These are phyloP conservation scores for Alternaria sp. DNA, from an alignment of 2,329 filamentous ascomycete genomes.

Conservation along the genomic window DNA sequence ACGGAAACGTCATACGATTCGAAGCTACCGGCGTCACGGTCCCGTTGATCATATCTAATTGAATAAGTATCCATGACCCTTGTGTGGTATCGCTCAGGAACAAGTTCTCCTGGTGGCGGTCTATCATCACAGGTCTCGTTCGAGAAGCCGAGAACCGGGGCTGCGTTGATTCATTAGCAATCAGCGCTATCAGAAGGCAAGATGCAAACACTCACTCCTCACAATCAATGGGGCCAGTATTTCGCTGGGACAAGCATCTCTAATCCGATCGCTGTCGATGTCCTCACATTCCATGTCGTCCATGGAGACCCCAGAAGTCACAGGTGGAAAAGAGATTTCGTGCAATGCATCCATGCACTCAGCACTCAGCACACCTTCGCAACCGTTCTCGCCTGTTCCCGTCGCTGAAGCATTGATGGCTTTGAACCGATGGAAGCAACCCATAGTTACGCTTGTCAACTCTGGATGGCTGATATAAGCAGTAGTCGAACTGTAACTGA, in stretches of 20 bases:
- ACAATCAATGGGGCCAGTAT: neutral
- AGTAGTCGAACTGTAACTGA: neutral
- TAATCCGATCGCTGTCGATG: neutral
- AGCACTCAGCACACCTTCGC: neutral
- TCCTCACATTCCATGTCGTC: neutral
- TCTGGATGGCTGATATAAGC: neutral
- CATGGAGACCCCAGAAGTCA: neutral
- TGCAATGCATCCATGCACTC: neutral
- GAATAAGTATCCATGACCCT: neutral
- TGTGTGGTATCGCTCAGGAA: neutral
- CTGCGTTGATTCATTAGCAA: neutral
- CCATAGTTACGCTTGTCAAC: neutral
- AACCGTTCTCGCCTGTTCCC: neutral
- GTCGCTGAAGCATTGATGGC: neutral
- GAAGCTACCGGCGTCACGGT: neutral
- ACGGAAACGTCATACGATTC: neutral
- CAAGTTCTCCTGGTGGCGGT: neutral
- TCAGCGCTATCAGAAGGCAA: too few species aligned
- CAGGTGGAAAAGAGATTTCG: neutral
- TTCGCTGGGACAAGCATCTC: neutral
- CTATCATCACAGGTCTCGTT: neutral
- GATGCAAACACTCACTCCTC: neutral
- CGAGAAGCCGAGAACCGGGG: neutral
- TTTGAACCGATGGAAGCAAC: neutral
- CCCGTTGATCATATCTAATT: neutral